These are phyloP conservation scores for Tricholoma sp. DNA, from an alignment of 768 basidiomycete genomes.

Conservation along the genomic window DNA sequence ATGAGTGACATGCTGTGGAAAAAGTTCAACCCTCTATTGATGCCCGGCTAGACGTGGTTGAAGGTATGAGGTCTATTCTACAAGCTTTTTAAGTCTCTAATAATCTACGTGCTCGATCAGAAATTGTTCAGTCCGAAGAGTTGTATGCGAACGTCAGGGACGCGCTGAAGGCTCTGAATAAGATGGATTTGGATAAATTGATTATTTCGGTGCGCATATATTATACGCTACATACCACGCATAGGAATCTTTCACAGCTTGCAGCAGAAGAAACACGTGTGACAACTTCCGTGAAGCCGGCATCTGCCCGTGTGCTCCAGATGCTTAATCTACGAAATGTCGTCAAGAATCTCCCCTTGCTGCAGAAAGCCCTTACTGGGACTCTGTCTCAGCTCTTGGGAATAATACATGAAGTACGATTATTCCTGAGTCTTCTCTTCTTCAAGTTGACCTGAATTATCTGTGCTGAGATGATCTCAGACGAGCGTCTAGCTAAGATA, in stretches of 20 bases:
- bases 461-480: constrained; percentile 58
- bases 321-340: constrained; percentile 77
- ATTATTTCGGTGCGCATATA: constrained; percentile 52
- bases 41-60: constrained; percentile 81
- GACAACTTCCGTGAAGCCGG: constrained; percentile 52
- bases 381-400: constrained; percentile 55
- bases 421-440: not conserved
- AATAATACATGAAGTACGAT: constrained; percentile 54
- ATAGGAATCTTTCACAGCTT: constrained; percentile 40
- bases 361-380: constrained; percentile 58
- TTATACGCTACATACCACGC: not conserved
- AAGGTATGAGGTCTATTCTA: constrained; percentile 41
- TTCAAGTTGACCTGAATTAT: not conserved
- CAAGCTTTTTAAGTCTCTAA: not conserved
- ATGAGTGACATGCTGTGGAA: constrained; percentile 3
- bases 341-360: constrained; percentile 58
- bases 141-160: constrained; percentile 62
- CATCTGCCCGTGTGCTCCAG: constrained; percentile 65
- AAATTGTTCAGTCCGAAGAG: constrained; percentile 75
- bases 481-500: constrained; percentile 65
- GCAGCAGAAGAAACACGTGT: constrained; percentile 56
- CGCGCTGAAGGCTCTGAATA: constrained; percentile 66
- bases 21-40: constrained; percentile 63
- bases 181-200: constrained; percentile 86
- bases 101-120: constrained; percentile 29